These are phyloP conservation scores for Sisymbrium altissimum DNA, from an alignment of 345 rosid species.

Conservation along the genomic window DNA sequence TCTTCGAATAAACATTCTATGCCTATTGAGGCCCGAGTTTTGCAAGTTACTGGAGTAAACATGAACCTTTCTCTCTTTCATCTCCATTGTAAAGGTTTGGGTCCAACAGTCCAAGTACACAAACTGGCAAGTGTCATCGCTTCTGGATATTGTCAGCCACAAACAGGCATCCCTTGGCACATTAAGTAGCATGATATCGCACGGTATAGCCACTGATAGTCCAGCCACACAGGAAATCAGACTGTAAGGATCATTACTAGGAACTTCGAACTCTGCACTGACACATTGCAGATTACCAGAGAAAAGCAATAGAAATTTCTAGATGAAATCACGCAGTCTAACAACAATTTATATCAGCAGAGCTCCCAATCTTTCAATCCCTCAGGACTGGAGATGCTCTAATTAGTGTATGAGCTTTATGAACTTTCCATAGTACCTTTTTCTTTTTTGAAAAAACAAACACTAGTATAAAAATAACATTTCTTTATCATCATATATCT, in stretches of 20 bases:
- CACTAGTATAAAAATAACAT: background rate
- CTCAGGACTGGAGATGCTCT: too few relatives aligned
- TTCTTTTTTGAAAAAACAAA: background rate
- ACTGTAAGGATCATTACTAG: constrained; percentile 53
- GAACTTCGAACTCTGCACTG: constrained; percentile 55
- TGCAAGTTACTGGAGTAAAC: constrained; percentile 49
- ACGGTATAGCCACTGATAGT: too few relatives aligned
- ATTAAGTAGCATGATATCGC: constrained; percentile 51
- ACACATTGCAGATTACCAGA: constrained; percentile 37
- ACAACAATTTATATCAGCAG: constrained; percentile 1
- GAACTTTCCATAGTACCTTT: too few relatives aligned
- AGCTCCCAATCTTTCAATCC: constrained; percentile 18
- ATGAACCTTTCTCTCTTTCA: constrained; percentile 40
- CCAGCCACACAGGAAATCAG: constrained; percentile 62
- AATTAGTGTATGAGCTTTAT: too few relatives aligned
- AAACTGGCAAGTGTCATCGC: constrained; percentile 51
- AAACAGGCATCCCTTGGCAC: constrained; percentile 42
- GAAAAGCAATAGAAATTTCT: constrained; percentile 44
- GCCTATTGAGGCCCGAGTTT: constrained; percentile 53
- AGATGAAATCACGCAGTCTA: constrained; percentile 34
- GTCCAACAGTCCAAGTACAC: constrained; percentile 62
- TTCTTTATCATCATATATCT: too few relatives aligned
- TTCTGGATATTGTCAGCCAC: constrained; percentile 62
- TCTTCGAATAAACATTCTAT: constrained; percentile 63
- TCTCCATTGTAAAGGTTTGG: constrained; percentile 33